Percentiles rank a stretch among this genome's conserved stretches.
phyloP scores from a whole-genome alignment of 257 asterid species.

The Knoxia roxburghii region DNA sequence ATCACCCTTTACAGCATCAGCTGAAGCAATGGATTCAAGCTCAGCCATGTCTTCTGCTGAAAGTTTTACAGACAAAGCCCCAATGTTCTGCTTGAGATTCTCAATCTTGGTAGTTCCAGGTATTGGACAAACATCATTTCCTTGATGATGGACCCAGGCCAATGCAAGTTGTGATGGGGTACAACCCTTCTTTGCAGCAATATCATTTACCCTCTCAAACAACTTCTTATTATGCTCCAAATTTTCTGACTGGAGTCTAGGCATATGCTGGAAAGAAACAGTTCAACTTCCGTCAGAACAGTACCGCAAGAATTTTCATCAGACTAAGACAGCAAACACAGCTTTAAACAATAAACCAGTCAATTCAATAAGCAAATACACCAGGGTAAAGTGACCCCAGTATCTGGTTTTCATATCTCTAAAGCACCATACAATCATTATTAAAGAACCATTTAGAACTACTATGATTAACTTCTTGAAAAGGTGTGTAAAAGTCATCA shows the following conservation, averaged over 20 bases:
- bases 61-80: slow-evolving; percentile 28
- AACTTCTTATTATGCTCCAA: slow-evolving; percentile 32
- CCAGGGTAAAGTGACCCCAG: not conserved
- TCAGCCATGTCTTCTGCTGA: slow-evolving; percentile 28
- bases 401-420: not conserved
- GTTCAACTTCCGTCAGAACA: not conserved
- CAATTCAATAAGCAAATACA: not conserved
- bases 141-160: slow-evolving; percentile 63
- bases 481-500: not conserved
- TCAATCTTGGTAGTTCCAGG: slow-evolving; percentile 44
- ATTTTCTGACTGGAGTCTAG: slow-evolving; percentile 40
- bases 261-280: slow-evolving; percentile 21
- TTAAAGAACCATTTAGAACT: not conserved
- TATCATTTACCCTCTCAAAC: slow-evolving; percentile 26
- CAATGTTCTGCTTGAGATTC: slow-evolving; percentile 32
- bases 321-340: not conserved
- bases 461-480: not conserved
- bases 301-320: not conserved
- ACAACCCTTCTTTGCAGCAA: slow-evolving; percentile 42
- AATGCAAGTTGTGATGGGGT: slow-evolving; percentile 46
- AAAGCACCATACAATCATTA: not conserved
- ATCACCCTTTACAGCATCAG: slow-evolving; percentile 24
- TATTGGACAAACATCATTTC: slow-evolving; percentile 42
- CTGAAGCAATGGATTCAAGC: slow-evolving; percentile 34
- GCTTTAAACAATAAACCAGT: not conserved